phyloP scores from a whole-genome alignment of 495 filamentous ascomycete genomes.

The Penicillium simplicissimum region DNA sequence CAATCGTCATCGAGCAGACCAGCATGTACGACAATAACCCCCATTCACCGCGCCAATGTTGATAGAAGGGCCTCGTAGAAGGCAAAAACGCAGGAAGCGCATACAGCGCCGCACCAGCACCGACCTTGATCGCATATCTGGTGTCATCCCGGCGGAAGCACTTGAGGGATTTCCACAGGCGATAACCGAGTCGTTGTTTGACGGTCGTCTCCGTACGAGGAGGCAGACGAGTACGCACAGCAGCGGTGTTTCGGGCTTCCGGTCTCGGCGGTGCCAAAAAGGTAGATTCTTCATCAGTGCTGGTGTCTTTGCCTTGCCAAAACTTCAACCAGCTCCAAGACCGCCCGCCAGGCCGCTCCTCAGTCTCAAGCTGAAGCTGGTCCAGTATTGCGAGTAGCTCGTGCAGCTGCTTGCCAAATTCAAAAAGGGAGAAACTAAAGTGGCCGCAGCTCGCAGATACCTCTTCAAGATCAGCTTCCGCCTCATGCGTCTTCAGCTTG shows the following conservation, averaged over 20 bases:
- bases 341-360: slow-evolving; percentile 54
- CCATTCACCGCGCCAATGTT: slow-evolving; percentile 95
- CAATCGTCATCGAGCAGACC: slow-evolving; percentile 96
- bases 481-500: slow-evolving; percentile 60
- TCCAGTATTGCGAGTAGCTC: slow-evolving; percentile 80
- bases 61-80: slow-evolving; percentile 73
- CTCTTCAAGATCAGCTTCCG: slow-evolving; percentile 94
- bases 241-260: slow-evolving; percentile 11
- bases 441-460: slow-evolving; percentile 94
- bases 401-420: slow-evolving; percentile 87
- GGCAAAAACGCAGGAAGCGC: slow-evolving; percentile 84
- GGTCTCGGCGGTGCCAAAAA: slow-evolving; percentile 6
- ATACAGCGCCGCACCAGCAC: slow-evolving; percentile 81
- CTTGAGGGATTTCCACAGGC: slow-evolving; percentile 58
- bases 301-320: slow-evolving; percentile 55
- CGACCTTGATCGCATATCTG: slow-evolving; percentile 89
- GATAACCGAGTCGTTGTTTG: slow-evolving; percentile 48
- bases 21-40: slow-evolving; percentile 96
- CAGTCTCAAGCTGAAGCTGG: slow-evolving; percentile 69
- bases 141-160: slow-evolving; percentile 66
- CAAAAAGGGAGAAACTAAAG: slow-evolving; percentile 84
- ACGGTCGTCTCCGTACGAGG: slow-evolving; percentile 14
- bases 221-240: slow-evolving; percentile 2
- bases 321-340: slow-evolving; percentile 89
- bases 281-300: neutral